Evolutionary conservation across 2,329 filamentous ascomycete species (phyloP).

Genomic region (Calonectria multiphialidica): DNA sequence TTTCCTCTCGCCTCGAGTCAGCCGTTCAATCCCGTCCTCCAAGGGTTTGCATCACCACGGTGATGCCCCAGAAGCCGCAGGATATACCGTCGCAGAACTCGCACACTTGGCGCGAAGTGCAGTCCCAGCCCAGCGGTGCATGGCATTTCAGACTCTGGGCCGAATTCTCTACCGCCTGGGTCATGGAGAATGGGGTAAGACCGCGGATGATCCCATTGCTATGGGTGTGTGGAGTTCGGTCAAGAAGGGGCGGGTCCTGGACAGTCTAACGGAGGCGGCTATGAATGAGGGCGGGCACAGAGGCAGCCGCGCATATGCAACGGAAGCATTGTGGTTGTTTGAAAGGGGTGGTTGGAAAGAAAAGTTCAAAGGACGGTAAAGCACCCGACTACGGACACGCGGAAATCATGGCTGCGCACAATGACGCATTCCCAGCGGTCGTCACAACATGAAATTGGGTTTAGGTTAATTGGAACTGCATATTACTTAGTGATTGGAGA

Average conservation of each 20-base stretch:
- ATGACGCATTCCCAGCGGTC: background rate
- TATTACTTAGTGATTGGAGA: background rate
- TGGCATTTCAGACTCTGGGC: conserved; percentile 92
- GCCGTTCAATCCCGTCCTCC: conserved; percentile 79
- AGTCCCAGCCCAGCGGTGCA: conserved; percentile 87
- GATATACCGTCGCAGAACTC: conserved; percentile 92
- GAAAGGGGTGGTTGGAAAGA: conserved; percentile 79
- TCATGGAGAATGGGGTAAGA: conserved; percentile 75
- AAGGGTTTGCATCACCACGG: conserved; percentile 94
- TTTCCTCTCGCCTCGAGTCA: conserved; percentile 81
- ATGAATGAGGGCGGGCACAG: conserved; percentile 77
- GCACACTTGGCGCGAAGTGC: conserved; percentile 83
- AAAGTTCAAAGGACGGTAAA: conserved; percentile 67
- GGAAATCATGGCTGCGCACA: background rate
- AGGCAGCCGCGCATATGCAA: conserved; percentile 85
- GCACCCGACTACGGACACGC: background rate
- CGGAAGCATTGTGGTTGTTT: conserved; percentile 89
- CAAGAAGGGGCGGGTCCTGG: conserved; percentile 81
- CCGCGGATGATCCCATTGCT: conserved; percentile 69
- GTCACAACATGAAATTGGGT: background rate
- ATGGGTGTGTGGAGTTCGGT: conserved; percentile 87
- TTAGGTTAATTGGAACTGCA: background rate
- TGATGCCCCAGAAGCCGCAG: conserved; percentile 90
- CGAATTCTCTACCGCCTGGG: conserved; percentile 87
- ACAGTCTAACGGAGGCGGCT: conserved; percentile 83